Evolutionary conservation across 352 stramenopile genomes (phyloP).

Genomic region (Blastocystis sp.): DNA sequence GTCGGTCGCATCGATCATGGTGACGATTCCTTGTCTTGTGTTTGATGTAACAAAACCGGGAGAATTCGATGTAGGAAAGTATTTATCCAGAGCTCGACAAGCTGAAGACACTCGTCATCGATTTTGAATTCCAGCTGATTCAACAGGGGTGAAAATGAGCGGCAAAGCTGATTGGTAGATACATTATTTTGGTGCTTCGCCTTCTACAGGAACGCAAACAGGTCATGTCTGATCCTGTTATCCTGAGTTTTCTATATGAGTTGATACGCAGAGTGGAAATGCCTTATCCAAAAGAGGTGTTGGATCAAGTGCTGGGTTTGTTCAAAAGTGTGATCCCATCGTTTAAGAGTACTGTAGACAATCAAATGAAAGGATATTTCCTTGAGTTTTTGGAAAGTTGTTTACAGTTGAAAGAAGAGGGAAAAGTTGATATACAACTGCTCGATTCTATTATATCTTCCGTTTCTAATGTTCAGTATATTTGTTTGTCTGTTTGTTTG

Average conservation of each 20-base stretch:
- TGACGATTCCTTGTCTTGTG: not conserved
- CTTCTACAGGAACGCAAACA: not conserved
- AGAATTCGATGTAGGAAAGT: not conserved
- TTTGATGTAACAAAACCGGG: not conserved
- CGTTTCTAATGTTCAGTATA: slow-evolving; percentile 14
- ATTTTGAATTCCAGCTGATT: slow-evolving; percentile 1
- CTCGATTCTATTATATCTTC: not conserved
- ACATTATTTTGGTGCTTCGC: not conserved
- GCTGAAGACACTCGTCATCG: not conserved
- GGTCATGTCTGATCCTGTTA: not conserved
- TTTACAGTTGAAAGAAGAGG: not conserved
- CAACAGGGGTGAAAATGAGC: not conserved
- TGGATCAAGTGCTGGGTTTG: not conserved
- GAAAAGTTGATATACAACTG: not conserved
- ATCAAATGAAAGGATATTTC: slow-evolving; percentile 26
- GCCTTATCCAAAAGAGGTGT: slow-evolving; percentile 6
- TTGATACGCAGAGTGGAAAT: not conserved
- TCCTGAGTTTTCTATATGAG: slow-evolving; percentile 6
- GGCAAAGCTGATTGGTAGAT: not conserved
- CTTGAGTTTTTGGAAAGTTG: slow-evolving; percentile 40
- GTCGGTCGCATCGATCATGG: not conserved
- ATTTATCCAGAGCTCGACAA: not conserved
- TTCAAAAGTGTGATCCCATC: not conserved
- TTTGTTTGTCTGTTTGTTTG: slow-evolving; percentile 37
- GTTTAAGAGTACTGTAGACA: slow-evolving; percentile 8